Percentiles rank a stretch among this genome's conserved stretches.
Conservation (phyloP, 75 land plant species). For the Pinus tabuliformis region DNA sequence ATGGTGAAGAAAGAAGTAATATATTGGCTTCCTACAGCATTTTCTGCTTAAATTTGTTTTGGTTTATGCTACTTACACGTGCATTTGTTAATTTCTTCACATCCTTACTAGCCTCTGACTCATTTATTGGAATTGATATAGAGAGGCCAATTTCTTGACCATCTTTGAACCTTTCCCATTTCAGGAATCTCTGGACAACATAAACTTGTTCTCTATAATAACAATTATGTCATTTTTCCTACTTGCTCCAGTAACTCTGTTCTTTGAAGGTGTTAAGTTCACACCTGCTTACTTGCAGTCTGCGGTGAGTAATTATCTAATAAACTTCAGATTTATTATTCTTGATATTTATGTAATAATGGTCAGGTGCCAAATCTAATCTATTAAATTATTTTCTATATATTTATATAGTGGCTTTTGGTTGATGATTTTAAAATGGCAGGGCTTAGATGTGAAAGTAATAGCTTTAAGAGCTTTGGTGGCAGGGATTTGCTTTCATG, state of each 20-base stretch:
- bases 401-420: slow-evolving; percentile 3
- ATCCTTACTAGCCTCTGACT: neutral
- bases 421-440: slow-evolving; percentile 14
- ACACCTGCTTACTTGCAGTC: slow-evolving; percentile 74
- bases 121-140: neutral
- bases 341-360: neutral
- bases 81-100: slow-evolving; percentile 3
- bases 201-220: slow-evolving; percentile 82
- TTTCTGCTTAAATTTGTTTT: neutral
- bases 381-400: neutral
- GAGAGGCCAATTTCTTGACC: slow-evolving; percentile 6
- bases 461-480: slow-evolving; percentile 54
- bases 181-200: slow-evolving; percentile 89
- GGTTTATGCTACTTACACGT: neutral
- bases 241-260: slow-evolving; percentile 56
- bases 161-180: neutral
- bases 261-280: slow-evolving; percentile 84
- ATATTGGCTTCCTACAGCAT: neutral
- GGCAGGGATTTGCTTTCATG: slow-evolving; percentile 86
- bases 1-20: slow-evolving; percentile 87
- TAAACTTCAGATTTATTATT: neutral
- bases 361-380: neutral
- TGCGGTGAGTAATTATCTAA: slow-evolving; percentile 41
- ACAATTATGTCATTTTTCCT: slow-evolving; percentile 88
- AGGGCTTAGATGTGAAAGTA: slow-evolving; percentile 81